phyloP scores from a whole-genome alignment of 2,329 filamentous ascomycete species.

The Claviceps pazoutovae region DNA sequence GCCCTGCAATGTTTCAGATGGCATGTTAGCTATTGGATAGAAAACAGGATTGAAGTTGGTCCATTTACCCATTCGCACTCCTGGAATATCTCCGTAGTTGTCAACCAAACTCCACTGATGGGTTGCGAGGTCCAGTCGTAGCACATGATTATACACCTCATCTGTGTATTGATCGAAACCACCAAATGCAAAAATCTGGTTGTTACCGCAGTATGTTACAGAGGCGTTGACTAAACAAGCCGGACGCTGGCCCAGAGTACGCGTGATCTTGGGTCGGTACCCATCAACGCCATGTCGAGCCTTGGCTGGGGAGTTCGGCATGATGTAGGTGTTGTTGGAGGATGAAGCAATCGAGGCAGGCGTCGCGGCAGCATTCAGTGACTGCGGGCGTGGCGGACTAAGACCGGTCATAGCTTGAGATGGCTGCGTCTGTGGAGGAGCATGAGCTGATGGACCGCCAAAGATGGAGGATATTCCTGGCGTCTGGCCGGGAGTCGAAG shows the following conservation, averaged over 20 bases:
- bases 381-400: conserved; percentile 14
- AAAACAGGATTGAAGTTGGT: neutral
- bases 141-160: conserved; percentile 96
- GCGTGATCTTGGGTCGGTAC: conserved; percentile 73
- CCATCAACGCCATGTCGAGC: conserved; percentile 51
- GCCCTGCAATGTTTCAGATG: conserved; percentile 41
- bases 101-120: conserved; percentile 93
- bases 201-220: conserved; percentile 95
- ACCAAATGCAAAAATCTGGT: conserved; percentile 95
- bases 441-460: conserved; percentile 23
- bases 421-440: conserved; percentile 13
- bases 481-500: conserved; percentile 29
- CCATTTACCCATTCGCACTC: conserved; percentile 74
- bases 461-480: conserved; percentile 32
- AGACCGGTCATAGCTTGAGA: conserved; percentile 14
- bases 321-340: conserved; percentile 74
- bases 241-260: conserved; percentile 66
- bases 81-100: conserved; percentile 96
- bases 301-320: conserved; percentile 73
- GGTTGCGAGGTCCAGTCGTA: conserved; percentile 72
- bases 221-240: conserved; percentile 96
- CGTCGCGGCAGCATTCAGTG: conserved; percentile 11
- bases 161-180: conserved; percentile 98
- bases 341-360: conserved; percentile 21
- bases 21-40: conserved; percentile 2